Percentiles rank a stretch among this genome's conserved stretches.
Conservation (phyloP, 495 filamentous ascomycete genomes). For the Lindgomyces ingoldianus region DNA sequence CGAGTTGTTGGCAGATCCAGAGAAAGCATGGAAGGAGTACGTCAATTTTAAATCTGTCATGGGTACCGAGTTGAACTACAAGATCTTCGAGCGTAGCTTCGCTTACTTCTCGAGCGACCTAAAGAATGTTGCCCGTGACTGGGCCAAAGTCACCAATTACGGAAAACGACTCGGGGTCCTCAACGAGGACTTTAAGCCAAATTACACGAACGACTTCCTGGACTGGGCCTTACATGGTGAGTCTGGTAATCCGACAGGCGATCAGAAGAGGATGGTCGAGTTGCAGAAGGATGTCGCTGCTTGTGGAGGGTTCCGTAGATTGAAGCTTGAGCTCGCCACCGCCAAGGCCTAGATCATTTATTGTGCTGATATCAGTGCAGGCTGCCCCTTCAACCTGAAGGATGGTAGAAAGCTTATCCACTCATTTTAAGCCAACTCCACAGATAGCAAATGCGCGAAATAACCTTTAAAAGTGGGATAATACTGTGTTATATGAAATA, state of each 20-base stretch:
- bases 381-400: no score
- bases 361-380: no score
- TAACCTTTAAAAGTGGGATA: no score
- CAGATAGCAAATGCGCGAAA: no score
- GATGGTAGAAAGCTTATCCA: no score
- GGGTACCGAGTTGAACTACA: conserved; percentile 63
- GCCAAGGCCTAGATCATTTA: no score
- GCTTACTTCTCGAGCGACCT: conserved; percentile 70
- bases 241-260: conserved; percentile 61
- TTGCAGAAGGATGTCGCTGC: conserved; percentile 31
- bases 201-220: conserved; percentile 68
- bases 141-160: conserved; percentile 69
- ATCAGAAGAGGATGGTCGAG: conserved; percentile 41
- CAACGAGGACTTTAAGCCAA: conserved; percentile 57
- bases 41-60: conserved; percentile 68
- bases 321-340: no score
- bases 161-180: conserved; percentile 66
- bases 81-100: conserved; percentile 72
- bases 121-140: conserved; percentile 70
- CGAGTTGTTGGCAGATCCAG: conserved; percentile 62
- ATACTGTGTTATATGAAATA: no score
- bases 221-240: conserved; percentile 62
- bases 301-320: no score
- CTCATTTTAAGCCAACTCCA: no score
- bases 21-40: conserved; percentile 62